Percentiles rank a stretch among this genome's conserved stretches.
Conservation (phyloP, 2,329 filamentous ascomycete species). For the Volutella citrinella region DNA sequence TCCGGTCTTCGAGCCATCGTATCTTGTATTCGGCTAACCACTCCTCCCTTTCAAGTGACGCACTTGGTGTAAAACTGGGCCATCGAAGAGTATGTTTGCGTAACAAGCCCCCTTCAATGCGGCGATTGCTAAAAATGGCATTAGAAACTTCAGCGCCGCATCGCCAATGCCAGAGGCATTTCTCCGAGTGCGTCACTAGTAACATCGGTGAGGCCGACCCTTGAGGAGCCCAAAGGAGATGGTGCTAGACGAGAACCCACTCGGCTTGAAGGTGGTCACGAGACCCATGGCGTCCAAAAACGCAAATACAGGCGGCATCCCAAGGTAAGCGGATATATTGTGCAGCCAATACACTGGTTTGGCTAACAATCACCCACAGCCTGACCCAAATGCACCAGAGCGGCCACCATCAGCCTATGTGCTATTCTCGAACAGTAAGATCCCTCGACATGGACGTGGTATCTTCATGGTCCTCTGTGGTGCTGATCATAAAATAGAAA, state of each 20-base stretch:
- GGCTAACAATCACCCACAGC: conserved; percentile 36
- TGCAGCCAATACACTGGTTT: not conserved
- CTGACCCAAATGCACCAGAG: conserved; percentile 77
- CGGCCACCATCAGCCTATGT: conserved; percentile 80
- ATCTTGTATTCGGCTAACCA: too few relatives aligned
- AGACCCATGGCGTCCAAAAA: conserved; percentile 50
- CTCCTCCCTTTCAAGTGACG: too few relatives aligned
- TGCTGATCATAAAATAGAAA: too few relatives aligned
- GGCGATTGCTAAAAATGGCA: too few relatives aligned
- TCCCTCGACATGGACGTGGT: too few relatives aligned
- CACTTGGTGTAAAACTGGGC: conserved; percentile 73
- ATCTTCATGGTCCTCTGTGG: too few relatives aligned
- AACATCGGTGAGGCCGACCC: conserved; percentile 46
- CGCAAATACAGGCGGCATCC: conserved; percentile 76
- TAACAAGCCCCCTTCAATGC: too few relatives aligned
- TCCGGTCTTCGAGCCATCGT: too few relatives aligned
- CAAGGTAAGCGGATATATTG: conserved; percentile 50
- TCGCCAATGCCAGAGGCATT: conserved; percentile 69
- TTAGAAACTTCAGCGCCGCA: conserved; percentile 81
- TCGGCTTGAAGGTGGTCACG: conserved; percentile 46
- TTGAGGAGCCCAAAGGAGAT: conserved; percentile 56
- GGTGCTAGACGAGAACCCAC: conserved; percentile 46
- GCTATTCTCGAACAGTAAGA: conserved; percentile 78
- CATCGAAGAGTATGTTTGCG: conserved; percentile 66
- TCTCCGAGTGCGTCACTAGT: conserved; percentile 51